Percentiles rank a stretch among this genome's conserved stretches.
phyloP scores from a whole-genome alignment of 1,284 basidiomycete species.

The Ceratobasidium sp. region DNA sequence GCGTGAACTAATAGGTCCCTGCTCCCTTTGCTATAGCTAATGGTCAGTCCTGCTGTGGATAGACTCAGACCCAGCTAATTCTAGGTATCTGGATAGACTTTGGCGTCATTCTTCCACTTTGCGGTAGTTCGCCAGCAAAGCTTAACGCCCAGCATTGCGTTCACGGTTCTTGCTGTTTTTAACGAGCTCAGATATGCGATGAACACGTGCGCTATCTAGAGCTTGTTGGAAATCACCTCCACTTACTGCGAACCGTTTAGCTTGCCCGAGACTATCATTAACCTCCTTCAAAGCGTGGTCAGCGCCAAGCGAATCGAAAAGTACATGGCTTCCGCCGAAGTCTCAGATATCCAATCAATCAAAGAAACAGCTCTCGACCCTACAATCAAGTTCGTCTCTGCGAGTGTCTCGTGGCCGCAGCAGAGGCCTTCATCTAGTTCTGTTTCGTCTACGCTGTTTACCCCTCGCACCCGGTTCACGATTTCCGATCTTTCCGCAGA shows the following conservation, averaged over 20 bases:
- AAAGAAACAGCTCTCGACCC: conserved; percentile 48
- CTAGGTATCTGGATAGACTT: conserved; percentile 55
- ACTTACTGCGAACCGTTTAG: neutral
- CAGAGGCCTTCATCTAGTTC: conserved; percentile 59
- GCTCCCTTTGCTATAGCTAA: neutral
- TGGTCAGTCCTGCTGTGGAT: too few relatives aligned
- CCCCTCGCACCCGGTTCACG: conserved; percentile 81
- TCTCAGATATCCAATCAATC: conserved; percentile 60
- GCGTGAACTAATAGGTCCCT: too few relatives aligned
- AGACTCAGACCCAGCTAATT: too few relatives aligned
- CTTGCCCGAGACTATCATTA: conserved; percentile 90
- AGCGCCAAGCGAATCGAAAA: conserved; percentile 92
- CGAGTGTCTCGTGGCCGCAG: conserved; percentile 90
- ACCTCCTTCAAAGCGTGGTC: conserved; percentile 74
- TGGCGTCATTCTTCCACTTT: conserved; percentile 87
- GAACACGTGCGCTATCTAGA: conserved; percentile 60
- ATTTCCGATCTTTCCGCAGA: conserved; percentile 79
- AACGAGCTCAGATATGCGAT: conserved; percentile 73
- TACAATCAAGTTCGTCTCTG: conserved; percentile 77
- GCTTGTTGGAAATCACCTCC: neutral
- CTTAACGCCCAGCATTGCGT: conserved; percentile 86
- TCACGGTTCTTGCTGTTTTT: conserved; percentile 82
- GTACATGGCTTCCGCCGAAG: conserved; percentile 79
- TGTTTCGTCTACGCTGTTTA: conserved; percentile 68
- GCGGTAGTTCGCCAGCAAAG: conserved; percentile 72